These are phyloP conservation scores for Haplosporangium gracile DNA, from an alignment of 192 early-diverging fungal genomes.

Conservation along the genomic window DNA sequence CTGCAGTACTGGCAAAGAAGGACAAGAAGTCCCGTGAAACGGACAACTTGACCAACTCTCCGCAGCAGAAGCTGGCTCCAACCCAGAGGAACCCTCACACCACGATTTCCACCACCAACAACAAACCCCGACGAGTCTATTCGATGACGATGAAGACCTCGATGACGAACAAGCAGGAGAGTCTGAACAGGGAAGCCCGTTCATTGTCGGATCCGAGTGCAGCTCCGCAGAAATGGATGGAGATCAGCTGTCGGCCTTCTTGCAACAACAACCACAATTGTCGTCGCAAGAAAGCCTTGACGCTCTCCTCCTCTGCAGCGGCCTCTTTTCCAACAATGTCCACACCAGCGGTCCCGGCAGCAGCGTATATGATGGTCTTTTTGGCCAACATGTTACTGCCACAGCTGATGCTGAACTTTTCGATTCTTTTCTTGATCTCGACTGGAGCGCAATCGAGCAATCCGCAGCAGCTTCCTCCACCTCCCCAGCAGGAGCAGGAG, in stretches of 20 bases:
- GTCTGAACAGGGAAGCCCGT: constrained; percentile 56
- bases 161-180: constrained; percentile 40
- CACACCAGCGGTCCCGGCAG: constrained; percentile 6
- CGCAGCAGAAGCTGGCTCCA: constrained; percentile 59
- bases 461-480: constrained; percentile 20
- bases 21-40: constrained; percentile 29
- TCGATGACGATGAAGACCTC: constrained; percentile 58
- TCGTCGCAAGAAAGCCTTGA: constrained; percentile 51
- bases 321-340: constrained; percentile 40
- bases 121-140: constrained; percentile 51
- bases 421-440: constrained; percentile 64
- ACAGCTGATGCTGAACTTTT: constrained; percentile 62
- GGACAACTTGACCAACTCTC: constrained; percentile 55
- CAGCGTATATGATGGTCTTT: constrained; percentile 41
- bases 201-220: constrained; percentile 44
- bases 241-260: constrained; percentile 58
- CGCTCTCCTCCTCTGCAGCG: constrained; percentile 59
- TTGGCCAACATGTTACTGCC: constrained; percentile 51
- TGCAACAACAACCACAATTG: constrained; percentile 43
- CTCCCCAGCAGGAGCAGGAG: constrained; percentile 29
- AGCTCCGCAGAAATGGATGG: constrained; percentile 48
- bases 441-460: constrained; percentile 57
- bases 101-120: constrained; percentile 26
- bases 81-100: constrained; percentile 41
- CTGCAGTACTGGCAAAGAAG: constrained; percentile 62